Base-by-base conservation (phyloP, 352 stramenopile genomes). In the Phytophthora aleatoria region DNA sequence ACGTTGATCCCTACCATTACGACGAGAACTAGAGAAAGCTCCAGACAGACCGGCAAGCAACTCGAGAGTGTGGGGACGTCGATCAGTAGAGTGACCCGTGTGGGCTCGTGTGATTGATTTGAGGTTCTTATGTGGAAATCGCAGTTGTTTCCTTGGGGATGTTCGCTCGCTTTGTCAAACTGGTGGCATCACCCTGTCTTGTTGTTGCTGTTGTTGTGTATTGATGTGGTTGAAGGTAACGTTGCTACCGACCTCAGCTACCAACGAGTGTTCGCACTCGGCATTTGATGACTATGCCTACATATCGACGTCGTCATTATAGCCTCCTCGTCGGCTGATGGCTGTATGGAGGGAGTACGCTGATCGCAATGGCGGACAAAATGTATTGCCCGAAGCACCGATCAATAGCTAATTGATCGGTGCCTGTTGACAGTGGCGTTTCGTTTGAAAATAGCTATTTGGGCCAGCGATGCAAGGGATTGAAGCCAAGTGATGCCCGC, bases 1-100 rank as follows among this genome's bases (percentile, higher is more conserved):
- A 94, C 52, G 54, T 74, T 61, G 87, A 96, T 67, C 87, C 87
- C 45, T 95, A 92, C 75, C 68, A 93, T 71, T 95, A 93, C 81
- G 87, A 95, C 64, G 83, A 95, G 38, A 87, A 85, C 50, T 87
- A 87, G 74, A 75, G 36, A 38, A 61, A 64, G 50, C 16, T 57
- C 10, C 28, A 59, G 55, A 43, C 24, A 62, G 54, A 50, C 36
- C 8, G 58, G n/a, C 33, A 64, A 57, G 27, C 50, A 57, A 11
- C 35, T 52, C 5, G 44, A 47, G 44, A 45, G 31, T 39, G 35
- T 24, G n/a, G 28, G n/a, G 20, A 35, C 26, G 11, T 50, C 33
- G 27, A 38, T 55, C 42, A 44, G 33, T 49, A 53, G 49, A 44
- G 35, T n/a, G 50, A 10, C 12, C 33, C 42, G 11, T 42, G 33